Conservation (phyloP, 1,139 yeast genomes). For the Nakaseomyces glabratus region DNA sequence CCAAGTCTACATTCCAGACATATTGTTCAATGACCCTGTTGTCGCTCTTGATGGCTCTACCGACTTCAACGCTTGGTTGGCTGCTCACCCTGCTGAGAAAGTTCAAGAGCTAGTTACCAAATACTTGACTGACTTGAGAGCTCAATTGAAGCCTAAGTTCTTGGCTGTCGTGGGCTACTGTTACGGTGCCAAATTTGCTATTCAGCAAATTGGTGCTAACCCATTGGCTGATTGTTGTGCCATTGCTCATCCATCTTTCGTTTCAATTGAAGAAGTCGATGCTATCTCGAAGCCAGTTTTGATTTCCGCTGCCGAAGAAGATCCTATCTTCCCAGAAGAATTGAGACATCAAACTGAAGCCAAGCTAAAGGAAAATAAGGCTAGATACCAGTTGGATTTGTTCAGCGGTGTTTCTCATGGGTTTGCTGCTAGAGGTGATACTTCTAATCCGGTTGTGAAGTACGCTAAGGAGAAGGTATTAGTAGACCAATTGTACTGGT, state of each 20-base stretch:
- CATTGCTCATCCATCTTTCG: slow-evolving; percentile 72
- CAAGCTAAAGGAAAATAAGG: slow-evolving; percentile 42
- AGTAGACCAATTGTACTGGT: slow-evolving; percentile 50
- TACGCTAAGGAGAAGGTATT: slow-evolving; percentile 67
- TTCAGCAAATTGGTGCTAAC: slow-evolving; percentile 41
- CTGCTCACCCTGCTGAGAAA: slow-evolving; percentile 42
- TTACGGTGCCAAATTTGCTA: slow-evolving; percentile 67
- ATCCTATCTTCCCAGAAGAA: slow-evolving; percentile 52
- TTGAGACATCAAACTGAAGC: slow-evolving; percentile 53
- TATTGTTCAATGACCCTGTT: slow-evolving; percentile 47
- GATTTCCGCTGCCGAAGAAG: slow-evolving; percentile 67
- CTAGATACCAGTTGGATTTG: slow-evolving; percentile 49
- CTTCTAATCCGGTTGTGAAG: slow-evolving; percentile 41
- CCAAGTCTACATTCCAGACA: slow-evolving; percentile 65
- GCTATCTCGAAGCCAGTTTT: slow-evolving; percentile 50
- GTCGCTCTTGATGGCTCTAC: slow-evolving; percentile 24
- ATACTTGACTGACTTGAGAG: slow-evolving; percentile 39
- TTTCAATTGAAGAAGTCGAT: slow-evolving; percentile 53
- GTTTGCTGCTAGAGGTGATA: slow-evolving; percentile 68
- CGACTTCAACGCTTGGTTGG: slow-evolving; percentile 44
- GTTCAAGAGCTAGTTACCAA: slow-evolving; percentile 38
- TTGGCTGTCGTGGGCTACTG: slow-evolving; percentile 69
- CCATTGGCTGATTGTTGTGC: slow-evolving; percentile 55
- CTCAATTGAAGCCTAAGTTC: slow-evolving; percentile 42
- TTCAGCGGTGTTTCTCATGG: slow-evolving; percentile 65